These are phyloP conservation scores for Phytophthora cryptogea DNA, from an alignment of 352 stramenopile species.

Conservation along the genomic window DNA sequence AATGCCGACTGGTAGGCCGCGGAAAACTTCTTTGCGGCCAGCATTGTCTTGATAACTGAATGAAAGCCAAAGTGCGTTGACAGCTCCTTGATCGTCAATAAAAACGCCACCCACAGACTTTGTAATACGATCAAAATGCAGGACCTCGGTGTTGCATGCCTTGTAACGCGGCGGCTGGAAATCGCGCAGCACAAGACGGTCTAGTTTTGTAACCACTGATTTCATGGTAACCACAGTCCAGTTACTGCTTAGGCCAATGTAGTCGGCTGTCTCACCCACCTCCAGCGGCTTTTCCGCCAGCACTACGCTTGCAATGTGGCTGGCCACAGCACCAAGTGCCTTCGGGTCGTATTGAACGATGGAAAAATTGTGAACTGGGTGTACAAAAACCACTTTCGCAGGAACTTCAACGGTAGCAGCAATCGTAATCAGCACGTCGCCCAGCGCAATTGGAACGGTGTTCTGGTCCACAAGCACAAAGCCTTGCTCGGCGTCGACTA, in stretches of 20 bases:
- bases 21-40: slow-evolving; percentile 85
- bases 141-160: slow-evolving; percentile 81
- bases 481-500: slow-evolving; percentile 81
- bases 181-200: slow-evolving; percentile 80
- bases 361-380: slow-evolving; percentile 93
- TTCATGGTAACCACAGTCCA: slow-evolving; percentile 90
- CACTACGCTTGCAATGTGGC: slow-evolving; percentile 60
- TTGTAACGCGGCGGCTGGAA: slow-evolving; percentile 88
- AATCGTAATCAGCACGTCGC: slow-evolving; percentile 89
- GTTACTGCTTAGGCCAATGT: slow-evolving; percentile 86
- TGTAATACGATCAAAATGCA: slow-evolving; percentile 90
- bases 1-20: slow-evolving; percentile 69
- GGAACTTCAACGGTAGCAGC: slow-evolving; percentile 88
- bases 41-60: slow-evolving; percentile 86
- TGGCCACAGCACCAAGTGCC: slow-evolving; percentile 60
- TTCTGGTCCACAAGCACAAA: slow-evolving; percentile 94
- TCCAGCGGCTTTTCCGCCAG: slow-evolving; percentile 68
- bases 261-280: slow-evolving; percentile 79
- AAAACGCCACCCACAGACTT: slow-evolving; percentile 88
- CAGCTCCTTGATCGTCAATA: slow-evolving; percentile 68
- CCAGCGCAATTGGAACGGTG: slow-evolving; percentile 88
- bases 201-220: slow-evolving; percentile 84
- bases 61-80: slow-evolving; percentile 84
- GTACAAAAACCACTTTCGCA: slow-evolving; percentile 89
- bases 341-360: slow-evolving; percentile 90